A percentile compares a stretch with the other conserved stretches of the same genome.
phyloP scores from a whole-genome alignment of 176 grass and related monocot species.

The maize (Zea mays) region Zm-B73-REFERENCE-NAM-5.0 NC_050101.1:149776501-149777000 shows the following conservation, averaged over 20 bases:
- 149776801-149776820: slow-evolving; percentile 72
- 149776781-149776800: slow-evolving; percentile 60
- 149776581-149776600: slow-evolving; percentile 6
- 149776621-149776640: slow-evolving; percentile 3
- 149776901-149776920: slow-evolving; percentile 35
- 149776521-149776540: slow-evolving; percentile 96
- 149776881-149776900: slow-evolving; percentile 37
- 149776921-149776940: slow-evolving; percentile 86
- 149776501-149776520: slow-evolving; percentile 94
- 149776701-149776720: slow-evolving; percentile 85
- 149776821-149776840: slow-evolving; percentile 89
- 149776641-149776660: slow-evolving; percentile 23
- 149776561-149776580: slow-evolving; percentile 73
- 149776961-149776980: slow-evolving; percentile 90
- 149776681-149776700: slow-evolving; percentile 98
- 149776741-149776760: slow-evolving; percentile 91
- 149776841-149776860: slow-evolving; percentile 69
- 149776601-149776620: slow-evolving; percentile 25
- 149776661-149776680: slow-evolving; percentile 46
- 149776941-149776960: slow-evolving; percentile 92
- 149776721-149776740: slow-evolving; percentile 97
- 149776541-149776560: slow-evolving; percentile 96
- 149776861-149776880: slow-evolving; percentile 19
- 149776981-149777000: slow-evolving; percentile 95
- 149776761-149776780: slow-evolving; percentile 89